Evolutionary conservation across 2,329 filamentous ascomycete species (phyloP), one percentile per base, ranked within the genome.

Genomic region (Fusarium poae): DNA sequence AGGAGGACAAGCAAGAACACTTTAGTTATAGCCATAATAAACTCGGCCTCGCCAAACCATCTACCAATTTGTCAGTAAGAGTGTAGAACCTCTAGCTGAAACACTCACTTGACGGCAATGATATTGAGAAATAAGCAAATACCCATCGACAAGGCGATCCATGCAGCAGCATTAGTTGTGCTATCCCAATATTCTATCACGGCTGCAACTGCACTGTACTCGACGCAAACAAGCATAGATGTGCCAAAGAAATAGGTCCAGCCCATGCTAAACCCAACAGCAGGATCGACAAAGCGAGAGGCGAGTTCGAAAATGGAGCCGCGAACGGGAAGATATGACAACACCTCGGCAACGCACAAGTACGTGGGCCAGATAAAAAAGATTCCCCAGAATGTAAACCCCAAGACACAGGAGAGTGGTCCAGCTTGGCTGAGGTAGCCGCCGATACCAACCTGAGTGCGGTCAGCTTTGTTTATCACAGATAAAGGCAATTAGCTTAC

Each of bases 1-100:
- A 91, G 80, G 3, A 85, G 85, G 55, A 89, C 62, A 20, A 82
- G 74, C 18, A 82, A 74, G 21, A 82, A 59, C 44, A 82, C 87
- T 71, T 82, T 82, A 57, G 77, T 77, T 3, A 79, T 91, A 55
- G 89, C 85, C 70, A 92, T 81, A 74, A 92, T 64, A 72, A 82
- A 82, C 65, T 82, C 81, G 20, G 80, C 75, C 67, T 82, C 80
- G 48, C 80, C 80, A 62, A 80, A 82, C 68, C 74, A 78, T 49
- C 75, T 75, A 25, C 10, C 20, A 23, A 37, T 25, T 25, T 20
- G 21, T 64, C 63, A 44, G 29, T 39, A 56, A 57, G 29, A n/a
- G 5, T 20, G 10, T 34, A 15, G 10, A 16, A 21, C 7, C 3
- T 30, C n/a, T 35, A 12, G 6, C 12, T 32, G 6, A 18, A 15